These are phyloP conservation scores for Tilletia horrida DNA, from an alignment of 1,284 basidiomycete species.

Conservation along the genomic window DNA sequence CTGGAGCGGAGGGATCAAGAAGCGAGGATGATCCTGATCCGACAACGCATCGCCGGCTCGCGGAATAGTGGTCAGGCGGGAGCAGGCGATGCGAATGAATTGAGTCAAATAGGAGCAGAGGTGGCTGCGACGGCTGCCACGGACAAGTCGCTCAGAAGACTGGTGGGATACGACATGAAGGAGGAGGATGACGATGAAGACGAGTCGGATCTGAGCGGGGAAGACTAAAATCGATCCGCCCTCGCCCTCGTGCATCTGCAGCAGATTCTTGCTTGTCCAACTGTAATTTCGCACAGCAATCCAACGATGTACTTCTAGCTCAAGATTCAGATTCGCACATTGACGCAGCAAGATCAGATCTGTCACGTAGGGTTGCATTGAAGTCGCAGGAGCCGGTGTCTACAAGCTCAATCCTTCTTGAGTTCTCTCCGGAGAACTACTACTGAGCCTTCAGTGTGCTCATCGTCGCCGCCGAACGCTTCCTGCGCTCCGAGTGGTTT, in stretches of 20 bases:
- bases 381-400: neutral
- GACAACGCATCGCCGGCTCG: constrained; percentile 60
- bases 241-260: too few species aligned
- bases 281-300: too few species aligned
- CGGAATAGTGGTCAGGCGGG: neutral
- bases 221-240: too few species aligned
- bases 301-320: too few species aligned
- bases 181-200: neutral
- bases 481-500: constrained; percentile 40
- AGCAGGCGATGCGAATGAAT: neutral
- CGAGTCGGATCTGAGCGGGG: constrained; percentile 6
- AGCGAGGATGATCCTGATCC: constrained; percentile 84
- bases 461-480: constrained; percentile 51
- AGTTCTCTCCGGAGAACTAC: constrained; percentile 52
- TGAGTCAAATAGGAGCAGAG: constrained; percentile 19
- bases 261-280: too few species aligned
- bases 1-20: constrained; percentile 87
- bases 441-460: constrained; percentile 40
- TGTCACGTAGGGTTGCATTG: too few species aligned
- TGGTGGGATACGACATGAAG: neutral
- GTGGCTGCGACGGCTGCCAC: constrained; percentile 14
- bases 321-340: too few species aligned
- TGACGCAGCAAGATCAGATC: too few species aligned
- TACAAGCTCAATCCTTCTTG: constrained; percentile 47
- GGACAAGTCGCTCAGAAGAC: neutral